Conservation (phyloP, 177 flowering plant genomes). For the Telopea speciosissima region DNA sequence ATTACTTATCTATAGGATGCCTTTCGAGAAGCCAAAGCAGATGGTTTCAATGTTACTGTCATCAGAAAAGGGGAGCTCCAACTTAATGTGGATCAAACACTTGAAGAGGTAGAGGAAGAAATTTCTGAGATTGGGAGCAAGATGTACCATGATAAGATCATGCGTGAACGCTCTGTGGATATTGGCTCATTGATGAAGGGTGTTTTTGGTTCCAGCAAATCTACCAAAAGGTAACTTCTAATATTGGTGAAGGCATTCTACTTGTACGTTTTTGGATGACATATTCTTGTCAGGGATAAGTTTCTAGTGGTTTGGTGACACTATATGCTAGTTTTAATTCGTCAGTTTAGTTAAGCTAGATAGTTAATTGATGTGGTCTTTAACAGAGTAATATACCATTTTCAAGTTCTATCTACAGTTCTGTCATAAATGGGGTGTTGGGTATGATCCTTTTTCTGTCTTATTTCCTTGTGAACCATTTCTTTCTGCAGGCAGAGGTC, state of each 20-base stretch:
- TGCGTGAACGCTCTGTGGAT: constrained; percentile 59
- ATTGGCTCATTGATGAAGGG: constrained; percentile 64
- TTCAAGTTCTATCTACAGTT: background rate
- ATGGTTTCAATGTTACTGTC: constrained; percentile 83
- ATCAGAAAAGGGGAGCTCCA: constrained; percentile 74
- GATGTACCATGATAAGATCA: constrained; percentile 47
- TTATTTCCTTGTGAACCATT: background rate
- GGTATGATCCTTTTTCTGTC: too few relatives aligned
- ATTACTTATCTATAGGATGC: constrained; percentile 46
- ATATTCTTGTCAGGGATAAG: background rate
- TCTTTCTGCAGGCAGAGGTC: constrained; percentile 21
- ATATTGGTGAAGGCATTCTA: constrained; percentile 34
- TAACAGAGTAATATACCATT: background rate
- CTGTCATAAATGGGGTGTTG: background rate
- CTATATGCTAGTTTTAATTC: too few relatives aligned
- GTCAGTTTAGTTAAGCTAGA: background rate
- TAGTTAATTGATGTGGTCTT: background rate
- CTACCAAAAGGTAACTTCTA: constrained; percentile 38
- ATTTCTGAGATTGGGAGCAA: constrained; percentile 88
- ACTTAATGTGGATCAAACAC: constrained; percentile 64
- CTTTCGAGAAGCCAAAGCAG: constrained; percentile 80
- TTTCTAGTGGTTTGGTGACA: background rate
- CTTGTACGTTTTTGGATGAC: constrained; percentile 20
- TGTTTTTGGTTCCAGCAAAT: constrained; percentile 25
- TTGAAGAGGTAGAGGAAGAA: constrained; percentile 70